Evolutionary conservation across 345 rosid species (phyloP).

Genomic region (Fremontodendron californicum): DNA sequence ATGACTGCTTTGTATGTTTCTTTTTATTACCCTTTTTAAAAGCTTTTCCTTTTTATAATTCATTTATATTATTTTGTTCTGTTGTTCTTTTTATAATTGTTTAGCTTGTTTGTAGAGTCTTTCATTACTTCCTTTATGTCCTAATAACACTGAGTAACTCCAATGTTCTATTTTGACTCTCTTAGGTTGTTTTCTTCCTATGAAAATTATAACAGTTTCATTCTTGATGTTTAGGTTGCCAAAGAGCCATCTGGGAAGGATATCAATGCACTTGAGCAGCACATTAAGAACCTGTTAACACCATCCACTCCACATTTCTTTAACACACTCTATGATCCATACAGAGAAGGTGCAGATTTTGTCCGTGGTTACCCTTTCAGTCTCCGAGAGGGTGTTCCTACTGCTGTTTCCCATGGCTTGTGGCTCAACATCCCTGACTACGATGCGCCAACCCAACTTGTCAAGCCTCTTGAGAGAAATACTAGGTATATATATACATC

Average conservation of each 20-base stretch:
- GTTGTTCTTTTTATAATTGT: no score
- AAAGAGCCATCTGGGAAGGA: slow-evolving; percentile 33
- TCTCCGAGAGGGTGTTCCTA: slow-evolving; percentile 30
- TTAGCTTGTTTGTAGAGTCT: not conserved
- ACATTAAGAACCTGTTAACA: slow-evolving; percentile 27
- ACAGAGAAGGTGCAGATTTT: slow-evolving; percentile 31
- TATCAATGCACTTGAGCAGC: slow-evolving; percentile 35
- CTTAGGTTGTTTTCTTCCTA: not conserved
- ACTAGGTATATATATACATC: slow-evolving; percentile 23
- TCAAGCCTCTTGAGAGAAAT: slow-evolving; percentile 39
- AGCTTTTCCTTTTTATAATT: not conserved
- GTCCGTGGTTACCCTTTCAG: slow-evolving; percentile 42
- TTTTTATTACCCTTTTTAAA: not conserved
- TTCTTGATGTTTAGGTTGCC: slow-evolving; percentile 23
- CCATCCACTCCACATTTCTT: slow-evolving; percentile 37
- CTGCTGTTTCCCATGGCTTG: slow-evolving; percentile 37
- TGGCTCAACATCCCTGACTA: slow-evolving; percentile 47
- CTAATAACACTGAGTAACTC: not conserved
- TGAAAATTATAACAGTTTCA: not conserved
- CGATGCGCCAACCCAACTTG: slow-evolving; percentile 39
- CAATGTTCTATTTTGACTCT: not conserved
- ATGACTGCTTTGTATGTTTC: slow-evolving; percentile 55
- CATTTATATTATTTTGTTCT: no score
- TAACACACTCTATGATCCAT: slow-evolving; percentile 39
- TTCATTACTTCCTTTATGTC: not conserved